phyloP scores from a whole-genome alignment of 805 yeast species.

The Hanseniaspora jakobsenii region DNA sequence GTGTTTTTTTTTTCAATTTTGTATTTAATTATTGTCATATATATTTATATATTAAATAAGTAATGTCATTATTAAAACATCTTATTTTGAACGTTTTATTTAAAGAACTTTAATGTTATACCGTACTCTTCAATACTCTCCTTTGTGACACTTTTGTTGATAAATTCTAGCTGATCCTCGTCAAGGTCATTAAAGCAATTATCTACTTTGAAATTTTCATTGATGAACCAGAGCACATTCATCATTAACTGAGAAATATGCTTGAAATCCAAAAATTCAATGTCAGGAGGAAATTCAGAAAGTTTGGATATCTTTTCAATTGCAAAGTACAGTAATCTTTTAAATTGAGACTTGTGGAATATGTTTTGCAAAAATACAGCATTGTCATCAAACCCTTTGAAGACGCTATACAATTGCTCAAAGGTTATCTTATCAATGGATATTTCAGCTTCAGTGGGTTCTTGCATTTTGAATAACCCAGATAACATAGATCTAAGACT shows the following conservation, averaged over 20 bases:
- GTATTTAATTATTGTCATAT: no score
- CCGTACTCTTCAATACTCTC: background rate
- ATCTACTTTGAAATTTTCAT: background rate
- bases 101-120: slow-evolving; percentile 1
- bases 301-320: background rate
- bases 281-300: background rate
- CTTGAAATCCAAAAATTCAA: background rate
- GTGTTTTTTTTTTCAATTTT: no score
- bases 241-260: background rate
- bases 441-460: background rate
- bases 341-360: slow-evolving; percentile 4
- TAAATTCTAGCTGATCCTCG: background rate
- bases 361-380: background rate
- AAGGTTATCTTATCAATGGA: background rate
- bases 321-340: background rate
- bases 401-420: background rate
- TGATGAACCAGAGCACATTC: background rate
- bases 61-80: background rate
- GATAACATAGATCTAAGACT: slow-evolving; percentile 1
- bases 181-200: background rate
- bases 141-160: background rate
- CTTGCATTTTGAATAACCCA: background rate
- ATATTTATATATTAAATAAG: no score
- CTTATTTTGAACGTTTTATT: background rate
- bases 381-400: background rate